Percentiles rank a stretch among this genome's conserved stretches.
Evolutionary conservation across 192 early-diverging fungal genomes (phyloP).

Genomic region (Linnemannia exigua): DNA sequence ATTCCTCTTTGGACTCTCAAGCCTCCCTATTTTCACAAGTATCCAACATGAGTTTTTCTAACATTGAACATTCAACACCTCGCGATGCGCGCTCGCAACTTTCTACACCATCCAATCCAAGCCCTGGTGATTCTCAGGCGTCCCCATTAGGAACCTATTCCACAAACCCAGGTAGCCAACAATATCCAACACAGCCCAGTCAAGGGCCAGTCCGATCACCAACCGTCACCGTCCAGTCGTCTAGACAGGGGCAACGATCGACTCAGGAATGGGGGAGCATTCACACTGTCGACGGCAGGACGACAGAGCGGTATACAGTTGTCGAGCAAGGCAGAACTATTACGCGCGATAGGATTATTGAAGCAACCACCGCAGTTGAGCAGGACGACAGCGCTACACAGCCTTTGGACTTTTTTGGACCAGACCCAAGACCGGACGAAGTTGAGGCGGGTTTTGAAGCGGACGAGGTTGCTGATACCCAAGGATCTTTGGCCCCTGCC

Average conservation of each 20-base stretch:
- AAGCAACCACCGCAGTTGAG: background rate
- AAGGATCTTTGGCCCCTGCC: background rate
- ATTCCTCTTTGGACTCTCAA: slow-evolving; percentile 27
- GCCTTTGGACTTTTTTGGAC: slow-evolving; percentile 14
- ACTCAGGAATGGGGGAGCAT: background rate
- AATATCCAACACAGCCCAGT: slow-evolving; percentile 3
- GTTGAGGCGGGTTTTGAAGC: slow-evolving; percentile 17
- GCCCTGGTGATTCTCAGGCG: slow-evolving; percentile 3
- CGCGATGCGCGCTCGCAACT: slow-evolving; percentile 11
- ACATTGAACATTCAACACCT: slow-evolving; percentile 32
- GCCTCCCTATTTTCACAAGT: background rate
- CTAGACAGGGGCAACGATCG: background rate
- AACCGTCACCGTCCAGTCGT: background rate
- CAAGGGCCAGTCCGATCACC: background rate
- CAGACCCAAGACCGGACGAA: slow-evolving; percentile 16
- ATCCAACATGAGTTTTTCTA: slow-evolving; percentile 31
- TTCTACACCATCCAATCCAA: slow-evolving; percentile 17
- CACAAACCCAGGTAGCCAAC: background rate
- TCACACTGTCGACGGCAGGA: background rate
- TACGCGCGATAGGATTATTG: background rate
- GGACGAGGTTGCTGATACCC: background rate
- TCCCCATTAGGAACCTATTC: background rate
- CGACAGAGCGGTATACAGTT: too few species aligned
- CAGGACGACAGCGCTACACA: slow-evolving; percentile 16
- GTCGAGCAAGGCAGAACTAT: background rate